A percentile compares a stretch with the other conserved stretches of the same genome.
Conservation (phyloP, 257 asterid species). For the Ophiorrhiza pumila region DNA sequence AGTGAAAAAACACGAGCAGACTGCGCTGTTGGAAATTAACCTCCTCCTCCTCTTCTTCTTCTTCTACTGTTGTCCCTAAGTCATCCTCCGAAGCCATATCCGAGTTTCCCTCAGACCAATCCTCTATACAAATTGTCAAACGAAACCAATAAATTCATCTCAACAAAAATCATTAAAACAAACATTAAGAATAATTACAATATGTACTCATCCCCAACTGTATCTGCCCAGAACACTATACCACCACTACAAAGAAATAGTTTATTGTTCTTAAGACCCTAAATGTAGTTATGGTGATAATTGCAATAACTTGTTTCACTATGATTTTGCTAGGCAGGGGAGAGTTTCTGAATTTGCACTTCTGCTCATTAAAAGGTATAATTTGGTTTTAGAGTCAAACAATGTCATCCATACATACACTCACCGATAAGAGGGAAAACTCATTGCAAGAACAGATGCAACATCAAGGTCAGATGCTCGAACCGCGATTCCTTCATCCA, state of each 20-base stretch:
- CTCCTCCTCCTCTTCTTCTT: too few species aligned
- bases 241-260: slow-evolving; percentile 77
- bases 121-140: too few species aligned
- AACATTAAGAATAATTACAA: too few species aligned
- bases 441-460: slow-evolving; percentile 94
- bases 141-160: too few species aligned
- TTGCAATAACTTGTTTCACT: neutral
- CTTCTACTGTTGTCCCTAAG: too few species aligned
- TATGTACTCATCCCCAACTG: slow-evolving; percentile 71
- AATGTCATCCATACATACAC: slow-evolving; percentile 24
- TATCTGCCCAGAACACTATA: slow-evolving; percentile 91
- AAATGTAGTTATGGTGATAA: neutral
- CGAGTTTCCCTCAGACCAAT: too few species aligned
- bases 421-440: slow-evolving; percentile 93
- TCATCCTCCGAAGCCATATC: too few species aligned
- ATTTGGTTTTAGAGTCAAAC: neutral
- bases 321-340: neutral
- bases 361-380: neutral
- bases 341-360: neutral
- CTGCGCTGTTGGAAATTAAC: too few species aligned
- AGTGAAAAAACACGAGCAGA: neutral
- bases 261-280: neutral
- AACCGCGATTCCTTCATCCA: slow-evolving; percentile 80
- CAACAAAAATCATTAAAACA: too few species aligned
- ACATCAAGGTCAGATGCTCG: slow-evolving; percentile 94